These are phyloP conservation scores for Tylopilus orsonianus DNA, from an alignment of 1,284 basidiomycete species.

Conservation along the genomic window DNA sequence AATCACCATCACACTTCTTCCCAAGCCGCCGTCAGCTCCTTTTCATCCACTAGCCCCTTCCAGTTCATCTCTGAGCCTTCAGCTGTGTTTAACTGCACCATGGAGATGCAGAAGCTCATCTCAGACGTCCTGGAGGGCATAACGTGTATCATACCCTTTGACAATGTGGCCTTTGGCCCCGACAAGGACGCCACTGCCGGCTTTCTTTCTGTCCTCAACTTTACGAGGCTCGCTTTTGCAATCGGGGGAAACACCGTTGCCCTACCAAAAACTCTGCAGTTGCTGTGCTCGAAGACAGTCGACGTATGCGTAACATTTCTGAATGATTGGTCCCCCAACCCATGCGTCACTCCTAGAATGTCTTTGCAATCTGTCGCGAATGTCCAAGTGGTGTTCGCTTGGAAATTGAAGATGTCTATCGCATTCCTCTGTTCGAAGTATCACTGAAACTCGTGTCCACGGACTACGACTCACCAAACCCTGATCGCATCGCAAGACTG, in stretches of 20 bases:
- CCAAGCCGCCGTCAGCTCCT: no score
- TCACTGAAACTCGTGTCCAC: conserved; percentile 41
- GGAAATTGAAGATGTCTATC: conserved; percentile 47
- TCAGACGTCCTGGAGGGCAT: conserved; percentile 24
- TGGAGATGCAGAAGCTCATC: conserved; percentile 23
- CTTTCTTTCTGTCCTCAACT: conserved; percentile 59
- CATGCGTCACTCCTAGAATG: conserved; percentile 37
- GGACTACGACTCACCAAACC: conserved; percentile 39
- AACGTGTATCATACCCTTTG: conserved; percentile 37
- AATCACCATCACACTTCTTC: no score
- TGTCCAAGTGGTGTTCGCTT: conserved; percentile 50
- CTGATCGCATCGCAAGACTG: conserved; percentile 38
- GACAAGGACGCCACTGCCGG: conserved; percentile 43
- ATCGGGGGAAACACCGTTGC: conserved; percentile 33
- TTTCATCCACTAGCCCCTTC: neutral
- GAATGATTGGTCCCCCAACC: neutral
- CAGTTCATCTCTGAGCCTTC: neutral
- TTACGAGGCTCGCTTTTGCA: conserved; percentile 46
- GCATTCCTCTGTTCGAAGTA: conserved; percentile 40
- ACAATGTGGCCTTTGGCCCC: conserved; percentile 41
- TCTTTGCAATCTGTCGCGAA: conserved; percentile 45
- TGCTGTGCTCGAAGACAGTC: conserved; percentile 38
- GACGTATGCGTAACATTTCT: conserved; percentile 32
- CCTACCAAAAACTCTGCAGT: conserved; percentile 37
- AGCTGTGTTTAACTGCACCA: neutral